Percentiles rank a stretch among this genome's conserved stretches.
Conservation (phyloP, 1,139 yeast genomes). For the Blastobotrys arbuscula region DNA sequence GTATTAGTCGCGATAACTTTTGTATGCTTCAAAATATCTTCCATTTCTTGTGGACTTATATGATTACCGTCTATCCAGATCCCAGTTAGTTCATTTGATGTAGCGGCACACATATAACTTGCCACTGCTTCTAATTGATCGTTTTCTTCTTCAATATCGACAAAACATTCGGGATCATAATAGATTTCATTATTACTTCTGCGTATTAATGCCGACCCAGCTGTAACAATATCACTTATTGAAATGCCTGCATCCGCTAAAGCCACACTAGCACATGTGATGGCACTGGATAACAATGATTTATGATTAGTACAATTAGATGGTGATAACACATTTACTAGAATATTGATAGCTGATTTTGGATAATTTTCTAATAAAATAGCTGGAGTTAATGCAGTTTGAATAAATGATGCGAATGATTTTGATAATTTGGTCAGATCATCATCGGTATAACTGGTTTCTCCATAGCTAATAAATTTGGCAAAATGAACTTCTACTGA, state of each 20-base stretch:
- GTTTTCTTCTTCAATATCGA: conserved; percentile 17
- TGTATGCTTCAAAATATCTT: conserved; percentile 18
- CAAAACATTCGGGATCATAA: conserved; percentile 21
- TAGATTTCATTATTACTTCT: conserved; percentile 4
- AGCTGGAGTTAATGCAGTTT: conserved; percentile 54
- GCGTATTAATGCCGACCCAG: conserved; percentile 47
- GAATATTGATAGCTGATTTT: conserved; percentile 79
- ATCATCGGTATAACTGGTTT: conserved; percentile 29
- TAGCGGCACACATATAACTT: conserved; percentile 44
- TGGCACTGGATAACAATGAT: conserved; percentile 36
- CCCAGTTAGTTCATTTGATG: conserved; percentile 49
- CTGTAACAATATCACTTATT: conserved; percentile 67
- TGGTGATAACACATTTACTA: conserved; percentile 59
- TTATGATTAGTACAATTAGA: conserved; percentile 29
- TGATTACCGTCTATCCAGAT: conserved; percentile 40
- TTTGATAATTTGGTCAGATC: conserved; percentile 37
- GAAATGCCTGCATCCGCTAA: conserved; percentile 45
- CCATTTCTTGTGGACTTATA: conserved; percentile 19
- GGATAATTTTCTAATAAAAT: conserved; percentile 74
- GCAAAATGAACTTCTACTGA: conserved; percentile 61
- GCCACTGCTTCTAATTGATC: conserved; percentile 40
- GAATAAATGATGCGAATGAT: conserved; percentile 48
- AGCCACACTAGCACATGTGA: conserved; percentile 42
- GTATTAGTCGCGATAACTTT: conserved; percentile 18
- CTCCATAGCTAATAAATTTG: conserved; percentile 37